phyloP scores from a whole-genome alignment of 176 grass and related monocot genomes.

The Triticum monococcum region DNA sequence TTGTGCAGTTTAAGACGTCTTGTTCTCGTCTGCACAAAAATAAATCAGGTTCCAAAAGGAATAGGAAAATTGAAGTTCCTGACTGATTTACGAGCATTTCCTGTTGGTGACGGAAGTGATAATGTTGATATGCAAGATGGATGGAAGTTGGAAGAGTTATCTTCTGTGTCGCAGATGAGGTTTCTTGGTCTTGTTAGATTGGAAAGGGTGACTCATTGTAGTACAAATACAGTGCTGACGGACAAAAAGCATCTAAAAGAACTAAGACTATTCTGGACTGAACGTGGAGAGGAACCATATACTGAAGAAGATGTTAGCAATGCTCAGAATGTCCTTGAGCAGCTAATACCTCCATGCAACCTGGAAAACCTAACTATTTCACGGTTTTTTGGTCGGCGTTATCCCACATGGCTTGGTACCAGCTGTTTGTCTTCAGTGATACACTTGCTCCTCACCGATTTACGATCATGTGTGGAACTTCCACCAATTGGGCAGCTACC shows the following conservation, averaged over 20 bases:
- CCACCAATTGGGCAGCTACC: too few relatives aligned
- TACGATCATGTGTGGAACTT: too few relatives aligned
- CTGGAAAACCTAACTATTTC: not conserved
- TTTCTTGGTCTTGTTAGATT: not conserved
- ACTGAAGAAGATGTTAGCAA: not conserved
- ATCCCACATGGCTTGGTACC: not conserved
- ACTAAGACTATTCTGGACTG: not conserved
- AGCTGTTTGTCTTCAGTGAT: too few relatives aligned
- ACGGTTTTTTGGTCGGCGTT: not conserved
- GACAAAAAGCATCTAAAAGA: not conserved
- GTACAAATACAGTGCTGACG: not conserved
- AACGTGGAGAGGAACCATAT: not conserved
- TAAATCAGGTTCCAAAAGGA: too few relatives aligned
- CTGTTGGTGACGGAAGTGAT: not conserved
- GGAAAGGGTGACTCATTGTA: not conserved
- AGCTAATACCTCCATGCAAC: not conserved
- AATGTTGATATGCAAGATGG: not conserved
- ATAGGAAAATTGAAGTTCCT: too few relatives aligned
- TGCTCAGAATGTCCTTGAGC: not conserved
- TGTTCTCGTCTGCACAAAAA: too few relatives aligned
- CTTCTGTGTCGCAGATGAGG: not conserved
- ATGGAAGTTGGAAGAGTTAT: slow-evolving; percentile 28
- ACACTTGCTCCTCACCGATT: too few relatives aligned
- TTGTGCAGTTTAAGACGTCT: slow-evolving; percentile 6
- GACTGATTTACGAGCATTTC: not conserved